These are phyloP conservation scores for Schizonepeta tenuifolia DNA, from an alignment of 257 asterid genomes.

Conservation along the genomic window DNA sequence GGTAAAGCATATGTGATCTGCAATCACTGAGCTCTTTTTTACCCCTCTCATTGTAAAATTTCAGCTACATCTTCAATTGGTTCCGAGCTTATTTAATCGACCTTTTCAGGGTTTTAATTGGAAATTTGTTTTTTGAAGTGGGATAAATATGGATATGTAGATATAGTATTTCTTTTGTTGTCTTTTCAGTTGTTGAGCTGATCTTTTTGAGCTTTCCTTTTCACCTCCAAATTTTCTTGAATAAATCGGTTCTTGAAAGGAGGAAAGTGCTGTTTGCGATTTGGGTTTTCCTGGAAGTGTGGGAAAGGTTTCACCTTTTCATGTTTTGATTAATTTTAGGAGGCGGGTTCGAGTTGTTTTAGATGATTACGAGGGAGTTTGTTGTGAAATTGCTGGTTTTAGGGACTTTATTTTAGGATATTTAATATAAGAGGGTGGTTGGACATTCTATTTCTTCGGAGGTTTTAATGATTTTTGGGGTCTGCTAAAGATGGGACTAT, in stretches of 20 bases:
- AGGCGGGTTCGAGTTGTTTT: slow-evolving; percentile 33
- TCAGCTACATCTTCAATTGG: slow-evolving; percentile 36
- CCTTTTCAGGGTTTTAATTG: slow-evolving; percentile 22
- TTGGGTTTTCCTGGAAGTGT: slow-evolving; percentile 17
- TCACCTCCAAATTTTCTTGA: slow-evolving; percentile 13
- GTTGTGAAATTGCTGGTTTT: slow-evolving; percentile 22
- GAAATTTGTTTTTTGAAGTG: slow-evolving; percentile 27
- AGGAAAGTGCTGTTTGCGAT: slow-evolving; percentile 13
- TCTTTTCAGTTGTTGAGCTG: slow-evolving; percentile 40
- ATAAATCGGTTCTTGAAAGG: slow-evolving; percentile 35
- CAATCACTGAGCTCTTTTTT: slow-evolving; percentile 34
- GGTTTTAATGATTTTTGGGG: slow-evolving; percentile 42
- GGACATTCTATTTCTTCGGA: slow-evolving; percentile 13
- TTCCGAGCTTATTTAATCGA: slow-evolving; percentile 29
- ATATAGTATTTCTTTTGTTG: too few relatives aligned
- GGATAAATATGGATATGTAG: slow-evolving; percentile 20
- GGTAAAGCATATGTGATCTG: slow-evolving; percentile 55
- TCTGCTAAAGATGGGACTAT: slow-evolving; percentile 50
- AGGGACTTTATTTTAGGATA: slow-evolving; percentile 33
- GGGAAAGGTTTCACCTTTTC: slow-evolving; percentile 24
- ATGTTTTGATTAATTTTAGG: slow-evolving; percentile 34
- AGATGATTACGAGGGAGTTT: slow-evolving; percentile 20
- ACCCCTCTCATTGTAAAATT: slow-evolving; percentile 33
- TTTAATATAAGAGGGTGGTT: slow-evolving; percentile 18
- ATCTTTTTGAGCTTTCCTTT: slow-evolving; percentile 34